These are phyloP conservation scores for Penicillium dipodomyicola DNA, from an alignment of 495 filamentous ascomycete genomes.

Conservation along the genomic window DNA sequence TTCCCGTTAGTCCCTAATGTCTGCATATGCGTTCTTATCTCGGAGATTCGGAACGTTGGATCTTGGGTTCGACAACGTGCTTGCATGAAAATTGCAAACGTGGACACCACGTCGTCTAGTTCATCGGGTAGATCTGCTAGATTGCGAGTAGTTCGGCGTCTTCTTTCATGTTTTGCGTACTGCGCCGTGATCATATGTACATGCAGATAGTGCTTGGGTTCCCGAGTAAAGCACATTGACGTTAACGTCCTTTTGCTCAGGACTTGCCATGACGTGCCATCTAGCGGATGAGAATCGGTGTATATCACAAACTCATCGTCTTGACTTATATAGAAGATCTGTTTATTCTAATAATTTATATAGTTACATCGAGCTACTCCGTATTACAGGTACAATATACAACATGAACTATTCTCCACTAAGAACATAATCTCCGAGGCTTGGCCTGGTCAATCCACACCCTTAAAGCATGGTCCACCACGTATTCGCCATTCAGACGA, in stretches of 20 bases:
- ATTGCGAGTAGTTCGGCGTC: background rate
- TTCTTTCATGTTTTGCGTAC: background rate
- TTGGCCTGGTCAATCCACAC: background rate
- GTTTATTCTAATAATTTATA: background rate
- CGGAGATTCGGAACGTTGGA: background rate
- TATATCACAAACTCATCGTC: background rate
- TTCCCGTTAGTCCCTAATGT: background rate
- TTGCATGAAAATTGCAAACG: background rate
- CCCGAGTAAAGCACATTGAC: background rate
- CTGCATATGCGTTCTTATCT: constrained; percentile 10
- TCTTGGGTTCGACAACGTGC: constrained; percentile 1
- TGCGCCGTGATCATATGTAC: no score
- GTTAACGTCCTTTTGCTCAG: background rate
- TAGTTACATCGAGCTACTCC: background rate
- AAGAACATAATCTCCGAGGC: background rate
- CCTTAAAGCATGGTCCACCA: background rate
- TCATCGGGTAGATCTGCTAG: background rate
- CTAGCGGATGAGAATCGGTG: background rate
- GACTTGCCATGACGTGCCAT: background rate
- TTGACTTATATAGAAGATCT: background rate
- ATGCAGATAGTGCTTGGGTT: background rate
- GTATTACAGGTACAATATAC: background rate
- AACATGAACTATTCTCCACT: background rate
- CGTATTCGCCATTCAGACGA: background rate
- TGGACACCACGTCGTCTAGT: background rate